These are phyloP conservation scores for Pseudogymnoascus sp. DNA, from an alignment of 2,329 filamentous ascomycete species.

Conservation along the genomic window DNA sequence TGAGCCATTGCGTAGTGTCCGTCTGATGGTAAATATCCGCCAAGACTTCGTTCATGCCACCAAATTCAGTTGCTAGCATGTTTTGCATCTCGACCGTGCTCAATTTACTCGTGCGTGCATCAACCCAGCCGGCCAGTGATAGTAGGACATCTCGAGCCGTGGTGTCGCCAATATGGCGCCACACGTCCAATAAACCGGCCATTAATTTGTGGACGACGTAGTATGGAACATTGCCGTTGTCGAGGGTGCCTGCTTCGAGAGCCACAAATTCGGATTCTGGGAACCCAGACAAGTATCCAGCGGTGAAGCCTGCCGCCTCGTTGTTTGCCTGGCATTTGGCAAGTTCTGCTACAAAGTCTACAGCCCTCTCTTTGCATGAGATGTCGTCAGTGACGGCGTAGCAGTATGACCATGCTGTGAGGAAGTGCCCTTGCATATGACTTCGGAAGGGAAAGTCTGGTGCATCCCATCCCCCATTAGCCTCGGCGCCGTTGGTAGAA, in stretches of 20 bases:
- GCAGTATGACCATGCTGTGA: conserved; percentile 43
- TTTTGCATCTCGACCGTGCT: conserved; percentile 39
- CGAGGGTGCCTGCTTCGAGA: conserved; percentile 36
- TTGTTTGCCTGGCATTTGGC: conserved; percentile 45
- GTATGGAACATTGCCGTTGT: conserved; percentile 44
- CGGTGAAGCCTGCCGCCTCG: conserved; percentile 33
- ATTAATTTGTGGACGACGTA: conserved; percentile 42
- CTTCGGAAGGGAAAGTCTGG: conserved; percentile 45
- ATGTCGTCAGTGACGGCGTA: conserved; percentile 33
- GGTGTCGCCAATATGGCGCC: conserved; percentile 36
- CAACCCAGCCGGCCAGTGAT: conserved; percentile 40
- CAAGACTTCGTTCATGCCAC: conserved; percentile 45
- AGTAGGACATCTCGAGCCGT: conserved; percentile 38
- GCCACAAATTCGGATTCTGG: conserved; percentile 41
- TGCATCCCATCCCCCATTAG: conserved; percentile 45
- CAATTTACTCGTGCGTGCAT: conserved; percentile 36
- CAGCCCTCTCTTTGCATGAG: conserved; percentile 38
- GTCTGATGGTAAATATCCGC: conserved; percentile 40
- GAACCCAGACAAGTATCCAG: conserved; percentile 43
- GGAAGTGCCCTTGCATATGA: conserved; percentile 43
- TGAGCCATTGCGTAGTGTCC: conserved; percentile 38
- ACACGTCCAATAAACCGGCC: conserved; percentile 39
- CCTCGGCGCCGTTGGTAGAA: conserved; percentile 37
- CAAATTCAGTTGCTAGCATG: conserved; percentile 42
- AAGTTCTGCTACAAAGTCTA: conserved; percentile 33